Base-by-base conservation (phyloP, 169 alveolate genomes). In the Babesia gibsoni region DNA sequence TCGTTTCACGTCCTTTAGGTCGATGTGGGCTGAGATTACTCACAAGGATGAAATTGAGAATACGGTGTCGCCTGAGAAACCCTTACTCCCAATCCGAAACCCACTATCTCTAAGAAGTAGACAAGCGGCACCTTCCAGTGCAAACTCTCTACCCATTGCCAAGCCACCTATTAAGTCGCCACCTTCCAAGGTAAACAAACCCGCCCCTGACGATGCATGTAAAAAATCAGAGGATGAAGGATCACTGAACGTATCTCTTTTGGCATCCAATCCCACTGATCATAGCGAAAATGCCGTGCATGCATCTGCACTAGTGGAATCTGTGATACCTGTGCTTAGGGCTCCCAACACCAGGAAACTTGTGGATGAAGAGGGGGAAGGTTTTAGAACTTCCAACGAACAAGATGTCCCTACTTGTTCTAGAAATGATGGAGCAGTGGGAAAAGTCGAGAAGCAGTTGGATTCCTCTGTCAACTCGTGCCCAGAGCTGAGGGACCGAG, bases 21-120 rank as follows among this genome's bases (percentile, higher is more conserved):
- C 82, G 12, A 74, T 77, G 7, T 77, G 72, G 83, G 52, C 52
- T 67, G 67, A 67, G 57, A 52, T 77, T 6, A 25, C 37, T 64
- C 50, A 22, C 23, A 27, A 68, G 10, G 56, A 33, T 35, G 81
- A 69, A 22, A 58, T 56, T 2, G 81, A 77, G 56, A 25, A 32
- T 20, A 4, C 68, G 36, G 43, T 32, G 33, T 46, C 69, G 5
- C 52, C 69, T 8, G 59, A 43, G 43, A 58, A 36, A 25, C 42
- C 80, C 18, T 22, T 61, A 4, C 43, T 46, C 9, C 74, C 68
- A 5, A 33, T 23, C 48, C 80, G 70, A 32, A 68, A 39, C 32
- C 79, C 82, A 2, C 53, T 77, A 7, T 45, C 57, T 1, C 58
- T 61, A 18, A 42, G 56, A 30, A 25, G 48, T 5, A 32, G 61